These are phyloP conservation scores for Barbatosphaeria neglecta DNA, from an alignment of 495 filamentous ascomycete genomes.

Conservation along the genomic window DNA sequence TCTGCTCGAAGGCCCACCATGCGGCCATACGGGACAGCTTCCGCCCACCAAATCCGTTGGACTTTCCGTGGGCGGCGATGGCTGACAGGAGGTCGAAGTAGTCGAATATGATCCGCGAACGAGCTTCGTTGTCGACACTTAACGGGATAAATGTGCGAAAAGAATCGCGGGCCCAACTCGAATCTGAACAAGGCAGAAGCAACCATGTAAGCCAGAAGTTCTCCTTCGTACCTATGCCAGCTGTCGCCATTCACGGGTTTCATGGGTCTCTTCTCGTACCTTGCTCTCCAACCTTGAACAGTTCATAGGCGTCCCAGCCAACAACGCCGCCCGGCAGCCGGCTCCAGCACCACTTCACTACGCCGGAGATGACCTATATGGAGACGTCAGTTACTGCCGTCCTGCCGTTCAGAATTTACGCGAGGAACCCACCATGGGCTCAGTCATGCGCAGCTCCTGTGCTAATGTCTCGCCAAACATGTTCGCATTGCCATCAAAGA, in stretches of 20 bases:
- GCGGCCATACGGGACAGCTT: constrained; percentile 92
- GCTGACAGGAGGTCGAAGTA: constrained; percentile 93
- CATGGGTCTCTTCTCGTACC: constrained; percentile 49
- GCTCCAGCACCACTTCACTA: constrained; percentile 98
- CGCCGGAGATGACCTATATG: constrained; percentile 86
- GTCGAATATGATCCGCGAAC: constrained; percentile 82
- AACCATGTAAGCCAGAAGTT: no score
- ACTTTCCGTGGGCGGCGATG: constrained; percentile 68
- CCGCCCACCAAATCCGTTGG: constrained; percentile 83
- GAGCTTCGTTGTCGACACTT: constrained; percentile 79
- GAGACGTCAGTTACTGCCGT: neutral
- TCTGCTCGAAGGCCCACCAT: constrained; percentile 97
- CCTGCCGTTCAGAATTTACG: constrained; percentile 6
- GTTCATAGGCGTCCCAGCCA: constrained; percentile 91
- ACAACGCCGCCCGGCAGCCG: constrained; percentile 85
- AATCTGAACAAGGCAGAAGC: constrained; percentile 70
- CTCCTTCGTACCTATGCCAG: no score
- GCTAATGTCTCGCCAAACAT: constrained; percentile 57
- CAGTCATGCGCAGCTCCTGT: constrained; percentile 84
- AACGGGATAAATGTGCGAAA: constrained; percentile 95
- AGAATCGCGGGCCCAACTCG: constrained; percentile 79
- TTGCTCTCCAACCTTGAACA: constrained; percentile 90
- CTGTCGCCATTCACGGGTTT: no score
- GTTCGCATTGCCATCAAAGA: constrained; percentile 52
- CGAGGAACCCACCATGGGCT: constrained; percentile 73